Conservation (phyloP, 2,329 filamentous ascomycete species). For the Plenodomus biglobosus region DNA sequence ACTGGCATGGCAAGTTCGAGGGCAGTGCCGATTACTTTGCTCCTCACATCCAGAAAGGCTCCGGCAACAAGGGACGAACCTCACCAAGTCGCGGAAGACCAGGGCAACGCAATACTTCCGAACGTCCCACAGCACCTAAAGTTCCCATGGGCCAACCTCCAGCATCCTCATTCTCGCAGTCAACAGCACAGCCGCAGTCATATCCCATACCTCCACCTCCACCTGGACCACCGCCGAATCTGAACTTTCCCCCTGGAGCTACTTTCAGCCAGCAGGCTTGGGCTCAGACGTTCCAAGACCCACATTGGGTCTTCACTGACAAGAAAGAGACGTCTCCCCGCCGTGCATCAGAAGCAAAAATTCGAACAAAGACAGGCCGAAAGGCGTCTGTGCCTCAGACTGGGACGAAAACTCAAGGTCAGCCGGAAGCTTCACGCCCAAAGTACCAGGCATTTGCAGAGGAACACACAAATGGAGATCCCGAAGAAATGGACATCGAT, state of each 20-base stretch:
- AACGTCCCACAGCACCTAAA: constrained; percentile 17
- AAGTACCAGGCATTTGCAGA: constrained; percentile 38
- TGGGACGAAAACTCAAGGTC: constrained; percentile 31
- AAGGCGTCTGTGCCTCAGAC: constrained; percentile 38
- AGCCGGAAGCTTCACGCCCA: constrained; percentile 28
- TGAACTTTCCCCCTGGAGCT: constrained; percentile 24
- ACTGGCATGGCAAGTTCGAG: constrained; percentile 51
- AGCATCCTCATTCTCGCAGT: constrained; percentile 18
- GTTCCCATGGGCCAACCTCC: constrained; percentile 26
- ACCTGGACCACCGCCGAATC: constrained; percentile 31
- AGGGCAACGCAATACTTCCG: constrained; percentile 24
- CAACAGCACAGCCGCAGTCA: constrained; percentile 9
- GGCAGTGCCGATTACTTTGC: constrained; percentile 49
- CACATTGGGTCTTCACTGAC: constrained; percentile 42
- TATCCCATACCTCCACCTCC: constrained; percentile 36
- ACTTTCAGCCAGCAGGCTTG: constrained; percentile 49
- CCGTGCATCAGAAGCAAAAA: constrained; percentile 29
- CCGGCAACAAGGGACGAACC: constrained; percentile 26
- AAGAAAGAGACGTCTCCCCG: constrained; percentile 37
- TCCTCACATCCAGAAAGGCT: constrained; percentile 30
- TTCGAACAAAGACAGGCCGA: constrained; percentile 31
- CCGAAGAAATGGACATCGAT: constrained; percentile 54
- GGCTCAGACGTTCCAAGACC: constrained; percentile 49
- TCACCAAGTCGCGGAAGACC: constrained; percentile 38
- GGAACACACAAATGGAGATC: constrained; percentile 27